Conservation (phyloP, 495 filamentous ascomycete species). For the Paragyromitra xinjiangensis region DNA sequence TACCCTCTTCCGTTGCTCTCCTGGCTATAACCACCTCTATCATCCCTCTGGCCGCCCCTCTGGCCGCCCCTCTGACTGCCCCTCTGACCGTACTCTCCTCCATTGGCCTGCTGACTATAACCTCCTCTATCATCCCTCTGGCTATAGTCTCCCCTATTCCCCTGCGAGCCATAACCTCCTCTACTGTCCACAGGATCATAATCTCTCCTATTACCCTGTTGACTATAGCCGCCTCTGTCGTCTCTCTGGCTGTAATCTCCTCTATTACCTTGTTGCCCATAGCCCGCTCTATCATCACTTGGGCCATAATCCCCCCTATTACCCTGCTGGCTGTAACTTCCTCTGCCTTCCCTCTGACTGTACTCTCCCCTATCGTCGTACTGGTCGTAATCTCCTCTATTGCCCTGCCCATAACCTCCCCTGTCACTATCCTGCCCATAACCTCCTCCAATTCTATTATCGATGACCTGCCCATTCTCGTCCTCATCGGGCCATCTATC, state of each 20-base stretch:
- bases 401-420: background rate
- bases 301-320: background rate
- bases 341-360: background rate
- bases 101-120: background rate
- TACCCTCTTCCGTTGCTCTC: background rate
- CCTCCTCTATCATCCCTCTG: background rate
- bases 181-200: background rate
- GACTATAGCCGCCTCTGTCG: background rate
- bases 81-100: background rate
- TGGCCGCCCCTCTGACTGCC: background rate
- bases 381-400: background rate
- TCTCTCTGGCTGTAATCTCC: background rate
- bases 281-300: background rate
- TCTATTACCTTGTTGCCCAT: background rate
- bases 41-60: background rate
- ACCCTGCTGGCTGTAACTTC: background rate
- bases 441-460: conserved; percentile 10
- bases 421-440: conserved; percentile 1
- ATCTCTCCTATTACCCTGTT: background rate
- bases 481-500: conserved; percentile 36
- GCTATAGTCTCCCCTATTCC: background rate
- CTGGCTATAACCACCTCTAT: background rate
- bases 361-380: background rate
- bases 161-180: background rate
- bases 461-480: conserved; percentile 31